Conservation (phyloP, 805 yeast genomes). For the Starmera caribaea region DNA sequence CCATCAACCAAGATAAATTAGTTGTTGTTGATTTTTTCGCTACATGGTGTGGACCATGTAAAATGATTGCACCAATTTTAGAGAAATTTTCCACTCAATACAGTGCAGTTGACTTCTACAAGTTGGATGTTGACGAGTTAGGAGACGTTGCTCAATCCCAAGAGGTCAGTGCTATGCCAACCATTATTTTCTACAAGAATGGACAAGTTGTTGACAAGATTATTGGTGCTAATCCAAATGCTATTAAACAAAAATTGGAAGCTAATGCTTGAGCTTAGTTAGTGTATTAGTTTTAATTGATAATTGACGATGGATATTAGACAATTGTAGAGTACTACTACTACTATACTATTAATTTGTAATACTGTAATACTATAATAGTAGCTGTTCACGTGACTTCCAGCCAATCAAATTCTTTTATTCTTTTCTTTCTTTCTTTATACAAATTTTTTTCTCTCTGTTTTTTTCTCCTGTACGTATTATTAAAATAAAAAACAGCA, state of each 20-base stretch:
- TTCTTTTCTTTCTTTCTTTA: too few species aligned
- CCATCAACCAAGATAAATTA: slow-evolving; percentile 53
- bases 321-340: too few species aligned
- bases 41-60: slow-evolving; percentile 99
- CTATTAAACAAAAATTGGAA: slow-evolving; percentile 60
- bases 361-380: too few species aligned
- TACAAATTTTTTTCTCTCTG: too few species aligned
- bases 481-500: too few species aligned
- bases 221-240: slow-evolving; percentile 85
- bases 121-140: slow-evolving; percentile 86
- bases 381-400: too few species aligned
- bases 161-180: slow-evolving; percentile 55
- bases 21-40: slow-evolving; percentile 95
- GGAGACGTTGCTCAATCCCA: slow-evolving; percentile 62
- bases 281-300: too few species aligned
- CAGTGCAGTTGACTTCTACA: slow-evolving; percentile 65
- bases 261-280: slow-evolving; percentile 7
- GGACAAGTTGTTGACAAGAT: slow-evolving; percentile 75
- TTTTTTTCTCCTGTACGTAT: too few species aligned
- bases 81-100: slow-evolving; percentile 66
- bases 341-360: too few species aligned
- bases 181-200: slow-evolving; percentile 66
- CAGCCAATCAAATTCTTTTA: too few species aligned
- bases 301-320: too few species aligned
- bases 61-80: slow-evolving; percentile 89